These are phyloP conservation scores for Rugonectria rugulosa DNA, from an alignment of 2,329 filamentous ascomycete genomes.

Conservation along the genomic window DNA sequence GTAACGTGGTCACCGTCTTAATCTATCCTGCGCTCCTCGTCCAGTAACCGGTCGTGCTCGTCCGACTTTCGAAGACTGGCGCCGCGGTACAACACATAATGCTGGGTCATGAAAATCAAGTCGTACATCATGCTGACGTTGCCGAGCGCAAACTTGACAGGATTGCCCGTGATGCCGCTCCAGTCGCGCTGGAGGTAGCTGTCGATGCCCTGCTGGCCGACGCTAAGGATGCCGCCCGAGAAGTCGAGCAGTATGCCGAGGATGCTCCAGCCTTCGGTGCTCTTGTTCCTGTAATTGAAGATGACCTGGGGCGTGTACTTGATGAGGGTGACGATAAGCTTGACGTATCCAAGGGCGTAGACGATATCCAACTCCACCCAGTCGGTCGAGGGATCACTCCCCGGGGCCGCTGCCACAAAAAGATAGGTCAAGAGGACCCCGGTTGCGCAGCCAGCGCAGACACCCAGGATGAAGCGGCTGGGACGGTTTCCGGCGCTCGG, in stretches of 20 bases:
- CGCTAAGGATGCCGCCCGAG: conserved; percentile 79
- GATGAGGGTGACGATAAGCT: conserved; percentile 85
- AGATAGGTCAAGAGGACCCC: conserved; percentile 62
- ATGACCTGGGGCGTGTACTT: conserved; percentile 92
- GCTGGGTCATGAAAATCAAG: conserved; percentile 84
- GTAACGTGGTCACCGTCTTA: conserved; percentile 5
- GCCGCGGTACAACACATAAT: conserved; percentile 77
- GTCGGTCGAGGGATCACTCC: conserved; percentile 48
- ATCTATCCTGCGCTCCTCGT: conserved; percentile 40
- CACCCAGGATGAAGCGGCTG: conserved; percentile 68
- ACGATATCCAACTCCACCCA: conserved; percentile 72
- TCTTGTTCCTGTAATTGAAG: conserved; percentile 83
- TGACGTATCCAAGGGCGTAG: conserved; percentile 83
- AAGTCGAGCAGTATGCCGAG: conserved; percentile 85
- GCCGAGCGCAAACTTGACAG: conserved; percentile 85
- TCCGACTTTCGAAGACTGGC: conserved; percentile 18
- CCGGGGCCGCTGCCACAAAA: conserved; percentile 51
- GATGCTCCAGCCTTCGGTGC: conserved; percentile 89
- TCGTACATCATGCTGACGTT: conserved; percentile 91
- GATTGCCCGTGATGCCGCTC: conserved; percentile 90
- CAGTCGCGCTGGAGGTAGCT: conserved; percentile 85
- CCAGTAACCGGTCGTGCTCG: conserved; percentile 40
- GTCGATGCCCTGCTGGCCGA: conserved; percentile 84
- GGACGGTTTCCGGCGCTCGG: conserved; percentile 63
- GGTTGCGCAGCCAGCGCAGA: conserved; percentile 73